Evolutionary conservation across 805 yeast genomes (phyloP), one percentile per base, ranked within the genome.

Genomic region (Debaryomyces maramus): DNA sequence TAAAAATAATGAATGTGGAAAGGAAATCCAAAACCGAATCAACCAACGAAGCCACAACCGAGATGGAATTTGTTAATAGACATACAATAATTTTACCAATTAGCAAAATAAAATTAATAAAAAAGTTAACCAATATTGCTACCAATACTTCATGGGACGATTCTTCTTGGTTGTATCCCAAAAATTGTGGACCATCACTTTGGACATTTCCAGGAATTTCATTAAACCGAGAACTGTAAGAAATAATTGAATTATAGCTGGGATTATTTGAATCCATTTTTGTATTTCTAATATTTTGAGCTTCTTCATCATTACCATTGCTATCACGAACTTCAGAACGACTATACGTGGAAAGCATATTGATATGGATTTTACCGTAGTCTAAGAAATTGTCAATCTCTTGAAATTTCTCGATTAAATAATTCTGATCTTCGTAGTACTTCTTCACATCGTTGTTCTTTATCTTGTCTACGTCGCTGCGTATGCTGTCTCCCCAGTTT

Each of bases 11-110:
- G 42, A 83, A 65, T 0, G 93, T 85, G 13, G 90, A 84, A 40
- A 85, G 59, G 39, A 85, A 80, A 53, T 86, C 95, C 46, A 85
- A 71, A 0, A 80, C 67, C 2, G 91, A 85, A 62, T 85, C 95
- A 29, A 86, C 82, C 46, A 85, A 72, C 1, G 93, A 85, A 0
- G 95, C 95, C 36, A 85, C 67, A 34, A 86, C 77, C 5, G 93
- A 85, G 47, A 86, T 77, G 8, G 95, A 86, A 53, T 68, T 73
- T 0, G 91, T 81, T 54, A 81, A 62, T n/a, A 78, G 45, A 1
- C 81, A 78, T 17, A 83, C 88, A 9, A 72, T 63, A 3, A 73
- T 43, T 53, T 85, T 85, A 2, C 86, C 89, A 2, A 75, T 31
- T 36, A 85, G 62, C 38, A 86, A 65, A 1, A 82, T 40, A 28